A percentile compares a stretch with the other conserved stretches of the same genome.
Evolutionary conservation across 2,329 filamentous ascomycete genomes (phyloP).

Genomic region (Thelonectria olida): DNA sequence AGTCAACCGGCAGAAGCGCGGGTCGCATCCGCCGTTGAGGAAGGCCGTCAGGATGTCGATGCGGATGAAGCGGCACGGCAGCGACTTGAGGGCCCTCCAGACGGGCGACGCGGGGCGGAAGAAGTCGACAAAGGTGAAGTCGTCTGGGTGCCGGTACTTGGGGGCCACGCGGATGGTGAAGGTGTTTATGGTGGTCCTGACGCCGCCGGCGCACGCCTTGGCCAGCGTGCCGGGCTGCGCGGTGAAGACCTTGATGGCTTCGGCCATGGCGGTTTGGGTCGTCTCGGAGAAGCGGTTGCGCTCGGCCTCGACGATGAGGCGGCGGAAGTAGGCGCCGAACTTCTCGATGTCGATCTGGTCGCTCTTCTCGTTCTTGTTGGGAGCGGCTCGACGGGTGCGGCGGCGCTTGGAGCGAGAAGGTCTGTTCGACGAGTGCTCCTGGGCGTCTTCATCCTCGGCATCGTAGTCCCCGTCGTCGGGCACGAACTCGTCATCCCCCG

Average conservation of each 20-base stretch:
- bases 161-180: constrained; percentile 54
- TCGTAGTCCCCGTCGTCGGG: not conserved
- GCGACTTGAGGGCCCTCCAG: constrained; percentile 40
- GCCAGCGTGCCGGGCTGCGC: constrained; percentile 21
- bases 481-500: not conserved
- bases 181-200: constrained; percentile 48
- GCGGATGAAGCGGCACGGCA: constrained; percentile 49
- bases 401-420: constrained; percentile 4
- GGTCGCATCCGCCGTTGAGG: constrained; percentile 20
- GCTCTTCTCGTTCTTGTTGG: constrained; percentile 23
- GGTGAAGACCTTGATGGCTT: constrained; percentile 50
- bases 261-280: constrained; percentile 44
- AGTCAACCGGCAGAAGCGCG: constrained; percentile 5
- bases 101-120: constrained; percentile 43
- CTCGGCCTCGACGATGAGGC: constrained; percentile 54
- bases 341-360: constrained; percentile 45
- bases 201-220: constrained; percentile 20
- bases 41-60: constrained; percentile 45
- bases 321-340: constrained; percentile 52
- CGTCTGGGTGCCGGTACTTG: constrained; percentile 1
- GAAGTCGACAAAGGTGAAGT: constrained; percentile 44
- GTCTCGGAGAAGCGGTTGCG: constrained; percentile 45
- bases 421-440: constrained; percentile 8
- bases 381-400: not conserved
- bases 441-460: constrained; percentile 9